Base-by-base conservation (phyloP, 345 rosid species). In the Abelmoschus esculentus region DNA sequence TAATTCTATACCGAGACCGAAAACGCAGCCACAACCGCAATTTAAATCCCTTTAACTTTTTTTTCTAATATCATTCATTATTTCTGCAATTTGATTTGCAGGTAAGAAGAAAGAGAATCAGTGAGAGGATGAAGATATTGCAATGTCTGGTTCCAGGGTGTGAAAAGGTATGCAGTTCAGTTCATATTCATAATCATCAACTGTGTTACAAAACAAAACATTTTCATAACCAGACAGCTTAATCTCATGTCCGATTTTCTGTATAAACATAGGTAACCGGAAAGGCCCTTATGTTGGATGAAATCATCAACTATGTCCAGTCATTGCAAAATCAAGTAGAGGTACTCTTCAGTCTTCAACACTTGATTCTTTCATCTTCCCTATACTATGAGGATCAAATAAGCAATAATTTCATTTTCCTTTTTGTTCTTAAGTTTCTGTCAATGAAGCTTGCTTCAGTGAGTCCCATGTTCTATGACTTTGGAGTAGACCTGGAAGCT, bases 261-360 rank as follows among this genome's bases (percentile, higher is more conserved):
- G 70, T 62, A 72, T 75, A 28, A 56, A 26, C 68, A 72, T 74
- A 89, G 92, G 88, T 86, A 55, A 90, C 86, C 65, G 90, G 96
- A 46, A 90, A 87, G 87, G 90, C 96, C 79, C 85, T 83, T 31
- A 81, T 90, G 87, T 83, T 90, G 89, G 96, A 90, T 85, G 96
- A 90, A 72, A 87, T 87, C 32, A 89, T 87, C 73, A 89, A 85
- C 62, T 89, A 89, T 80, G 87, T 89, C 2, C 87, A 87, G 76
- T 84, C 90, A 50, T 77, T 89, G 12, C 91, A 89, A 49, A 83
- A 74, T 75, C 96, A 89, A 87, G 96, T 87, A 44, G 90, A 89
- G 91, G 96, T 87, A 22, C 26, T 22, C 26, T 22, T 22, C 26
- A 22, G 26, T 22, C 26, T 22, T 22, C 26, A 22, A 22, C 26